These are phyloP conservation scores for Nakazawaea populi DNA, from an alignment of 805 yeast species.

Conservation along the genomic window DNA sequence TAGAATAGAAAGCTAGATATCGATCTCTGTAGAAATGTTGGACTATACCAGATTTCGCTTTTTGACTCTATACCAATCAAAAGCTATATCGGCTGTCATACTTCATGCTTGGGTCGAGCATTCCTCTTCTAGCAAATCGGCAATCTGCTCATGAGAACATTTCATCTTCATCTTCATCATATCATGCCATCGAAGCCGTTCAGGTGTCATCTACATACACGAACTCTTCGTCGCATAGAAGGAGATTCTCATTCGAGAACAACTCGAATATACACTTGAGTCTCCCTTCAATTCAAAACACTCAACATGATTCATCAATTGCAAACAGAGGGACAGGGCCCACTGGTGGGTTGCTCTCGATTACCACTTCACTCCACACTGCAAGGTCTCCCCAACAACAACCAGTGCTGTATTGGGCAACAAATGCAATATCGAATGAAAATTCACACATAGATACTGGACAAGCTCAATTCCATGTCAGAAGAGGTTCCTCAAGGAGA, in stretches of 20 bases:
- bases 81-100: too few species aligned
- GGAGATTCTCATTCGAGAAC: not conserved
- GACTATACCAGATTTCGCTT: too few species aligned
- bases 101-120: not conserved
- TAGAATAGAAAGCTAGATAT: too few species aligned
- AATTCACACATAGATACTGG: not conserved
- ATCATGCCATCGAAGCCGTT: not conserved
- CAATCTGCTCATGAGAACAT: not conserved
- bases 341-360: not conserved
- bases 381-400: not conserved
- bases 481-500: constrained; percentile 2
- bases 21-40: too few species aligned
- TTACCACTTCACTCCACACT: not conserved
- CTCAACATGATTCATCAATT: not conserved
- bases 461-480: not conserved
- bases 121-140: not conserved
- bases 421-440: not conserved
- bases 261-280: not conserved
- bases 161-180: not conserved
- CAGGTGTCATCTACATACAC: not conserved
- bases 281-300: not conserved
- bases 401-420: not conserved
- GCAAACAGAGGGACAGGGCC: not conserved
- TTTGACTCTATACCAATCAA: too few species aligned
- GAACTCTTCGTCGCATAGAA: not conserved